These are phyloP conservation scores for Darksidea phi DNA, from an alignment of 495 filamentous ascomycete genomes.

Conservation along the genomic window DNA sequence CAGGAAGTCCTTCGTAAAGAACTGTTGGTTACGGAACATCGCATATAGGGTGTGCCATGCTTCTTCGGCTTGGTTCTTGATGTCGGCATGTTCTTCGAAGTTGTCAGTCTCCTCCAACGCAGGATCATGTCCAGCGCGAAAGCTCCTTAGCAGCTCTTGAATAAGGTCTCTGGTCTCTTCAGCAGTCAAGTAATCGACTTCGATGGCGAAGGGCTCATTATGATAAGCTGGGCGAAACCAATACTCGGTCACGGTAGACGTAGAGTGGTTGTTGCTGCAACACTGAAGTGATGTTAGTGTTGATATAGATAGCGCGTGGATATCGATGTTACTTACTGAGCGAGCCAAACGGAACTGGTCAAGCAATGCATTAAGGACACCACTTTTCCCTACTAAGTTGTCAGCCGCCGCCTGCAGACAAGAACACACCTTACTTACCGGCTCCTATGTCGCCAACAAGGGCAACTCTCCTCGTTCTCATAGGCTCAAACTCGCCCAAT, in stretches of 20 bases:
- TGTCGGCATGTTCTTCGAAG: slow-evolving; percentile 17
- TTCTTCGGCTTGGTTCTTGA: slow-evolving; percentile 7
- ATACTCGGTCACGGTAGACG: slow-evolving; percentile 22
- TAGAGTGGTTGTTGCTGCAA: neutral
- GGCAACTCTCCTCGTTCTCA: slow-evolving; percentile 18
- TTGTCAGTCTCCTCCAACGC: slow-evolving; percentile 13
- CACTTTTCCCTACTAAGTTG: slow-evolving; percentile 20
- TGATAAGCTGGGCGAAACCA: slow-evolving; percentile 18
- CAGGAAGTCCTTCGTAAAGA: slow-evolving; percentile 18
- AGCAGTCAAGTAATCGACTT: slow-evolving; percentile 27
- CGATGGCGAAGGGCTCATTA: slow-evolving; percentile 25
- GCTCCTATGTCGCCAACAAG: slow-evolving; percentile 22
- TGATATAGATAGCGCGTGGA: neutral
- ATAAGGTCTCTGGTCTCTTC: slow-evolving; percentile 29
- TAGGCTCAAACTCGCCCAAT: slow-evolving; percentile 27
- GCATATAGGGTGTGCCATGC: slow-evolving; percentile 25
- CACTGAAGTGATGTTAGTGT: slow-evolving; percentile 11
- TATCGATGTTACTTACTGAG: slow-evolving; percentile 5
- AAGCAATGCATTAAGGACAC: slow-evolving; percentile 29
- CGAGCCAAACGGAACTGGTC: slow-evolving; percentile 18
- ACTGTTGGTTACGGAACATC: slow-evolving; percentile 17
- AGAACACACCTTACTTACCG: slow-evolving; percentile 6
- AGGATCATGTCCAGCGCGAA: slow-evolving; percentile 13
- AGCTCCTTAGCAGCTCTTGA: slow-evolving; percentile 22
- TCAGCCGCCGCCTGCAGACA: neutral